Base-by-base conservation (phyloP, 2,329 filamentous ascomycete species). In the Epicoccum nigrum region DNA sequence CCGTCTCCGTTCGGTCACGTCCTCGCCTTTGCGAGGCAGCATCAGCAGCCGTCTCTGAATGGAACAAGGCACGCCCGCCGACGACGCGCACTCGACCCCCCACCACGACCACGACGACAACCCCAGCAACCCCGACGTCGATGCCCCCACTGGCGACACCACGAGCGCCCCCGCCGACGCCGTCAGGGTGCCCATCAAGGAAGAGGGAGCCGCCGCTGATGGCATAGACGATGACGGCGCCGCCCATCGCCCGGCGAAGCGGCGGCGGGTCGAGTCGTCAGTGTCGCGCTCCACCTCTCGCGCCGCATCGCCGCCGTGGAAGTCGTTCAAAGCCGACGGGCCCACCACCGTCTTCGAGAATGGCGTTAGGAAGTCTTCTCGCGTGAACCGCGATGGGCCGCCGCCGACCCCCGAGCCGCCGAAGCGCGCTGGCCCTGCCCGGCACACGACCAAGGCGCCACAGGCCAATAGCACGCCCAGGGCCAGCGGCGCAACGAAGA, bases 221-320 rank as follows among this genome's bases (percentile, higher is more conserved):
- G 56, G 45, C 45, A 61, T 50, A 33, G 58, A 64, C 25, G 60
- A 66, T 51, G 63, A 55, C 47, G 56, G 53, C 60, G 58, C 53
- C 64, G 58, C 51, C 7, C 58, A 67, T 62, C 64, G 72, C 23
- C 67, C 72, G 20, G 73, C 79, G 13, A 92, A 92, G 74, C 84
- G 87, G 69, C 86, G 85, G 56, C 85, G 85, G 69, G 71, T 77
- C 28, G 71, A 43, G 19, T 43, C 49, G 27, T 38, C 43, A 9
- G 34, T 42, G 11, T 54, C 64, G 39, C 70, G 69, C 44, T 70
- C 72, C 4, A 58, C 64, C 11, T 71, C 78, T 55, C 73, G 78
- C 75, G 76, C 78, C 45, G 80, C 82, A 54, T 97, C 93, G 57
- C 94, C 94, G 59, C 94, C 94, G 17, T 99, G 94, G 94, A 97